phyloP scores from a whole-genome alignment of 495 filamentous ascomycete genomes.

The Letharia columbiana region DNA sequence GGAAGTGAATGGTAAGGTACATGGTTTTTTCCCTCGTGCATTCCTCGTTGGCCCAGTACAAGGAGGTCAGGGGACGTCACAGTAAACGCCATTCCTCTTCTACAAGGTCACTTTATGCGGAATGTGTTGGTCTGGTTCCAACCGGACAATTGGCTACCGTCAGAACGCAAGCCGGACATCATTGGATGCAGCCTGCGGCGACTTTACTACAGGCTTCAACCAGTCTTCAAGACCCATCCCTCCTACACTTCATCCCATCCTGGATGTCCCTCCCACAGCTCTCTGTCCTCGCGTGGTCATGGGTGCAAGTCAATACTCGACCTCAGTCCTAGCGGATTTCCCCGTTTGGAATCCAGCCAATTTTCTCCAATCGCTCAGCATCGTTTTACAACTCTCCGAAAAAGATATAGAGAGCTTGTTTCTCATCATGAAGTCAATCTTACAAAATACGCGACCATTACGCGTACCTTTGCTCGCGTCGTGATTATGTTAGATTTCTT shows the following conservation, averaged over 20 bases:
- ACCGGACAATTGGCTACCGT: conserved; percentile 6
- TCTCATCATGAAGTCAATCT: background rate
- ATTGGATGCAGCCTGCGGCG: background rate
- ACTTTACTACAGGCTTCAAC: background rate
- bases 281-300: background rate
- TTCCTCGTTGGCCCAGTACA: conserved; percentile 17
- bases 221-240: background rate
- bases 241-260: background rate
- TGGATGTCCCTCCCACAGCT: background rate
- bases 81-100: conserved; percentile 9
- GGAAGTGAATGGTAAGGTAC: conserved; percentile 19
- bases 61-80: conserved; percentile 12
- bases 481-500: background rate
- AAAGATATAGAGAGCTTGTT: background rate
- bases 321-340: background rate
- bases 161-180: background rate
- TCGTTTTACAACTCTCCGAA: background rate
- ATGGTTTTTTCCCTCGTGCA: conserved; percentile 12
- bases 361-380: background rate
- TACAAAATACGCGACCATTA: background rate
- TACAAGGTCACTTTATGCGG: conserved; percentile 1
- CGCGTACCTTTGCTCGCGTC: background rate
- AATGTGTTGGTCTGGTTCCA: conserved; percentile 6
- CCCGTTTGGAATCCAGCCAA: background rate
- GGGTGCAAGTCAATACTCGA: background rate